These are phyloP conservation scores for Gnetum montanum DNA, from an alignment of 75 land plant species.

Conservation along the genomic window DNA sequence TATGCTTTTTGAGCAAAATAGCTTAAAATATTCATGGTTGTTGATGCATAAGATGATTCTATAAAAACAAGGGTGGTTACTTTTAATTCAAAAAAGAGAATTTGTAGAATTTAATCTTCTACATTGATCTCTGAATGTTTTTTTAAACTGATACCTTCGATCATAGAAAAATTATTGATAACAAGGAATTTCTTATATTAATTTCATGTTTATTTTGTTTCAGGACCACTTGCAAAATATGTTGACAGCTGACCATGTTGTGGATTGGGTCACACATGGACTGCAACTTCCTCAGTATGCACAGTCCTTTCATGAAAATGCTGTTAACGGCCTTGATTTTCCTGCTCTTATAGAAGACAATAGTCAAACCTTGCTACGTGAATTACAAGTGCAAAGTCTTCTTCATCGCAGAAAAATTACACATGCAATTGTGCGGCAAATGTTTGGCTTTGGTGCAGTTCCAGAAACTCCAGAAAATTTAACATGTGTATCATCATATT, in stretches of 20 bases:
- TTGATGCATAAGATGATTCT: too few species aligned
- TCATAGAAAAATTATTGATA: too few species aligned
- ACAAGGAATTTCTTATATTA: too few species aligned
- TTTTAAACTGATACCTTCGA: too few species aligned
- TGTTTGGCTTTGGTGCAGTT: conserved; percentile 22
- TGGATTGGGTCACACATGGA: conserved; percentile 32
- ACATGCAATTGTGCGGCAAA: conserved; percentile 22
- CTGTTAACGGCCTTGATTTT: conserved; percentile 31
- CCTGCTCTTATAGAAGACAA: conserved; percentile 28
- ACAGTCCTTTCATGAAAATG: conserved; percentile 26
- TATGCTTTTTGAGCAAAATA: too few species aligned
- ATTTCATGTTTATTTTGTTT: too few species aligned
- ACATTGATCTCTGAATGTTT: too few species aligned
- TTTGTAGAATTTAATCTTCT: too few species aligned
- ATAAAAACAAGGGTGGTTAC: too few species aligned
- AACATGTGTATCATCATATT: conserved; percentile 4
- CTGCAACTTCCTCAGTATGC: conserved; percentile 34
- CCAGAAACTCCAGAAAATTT: conserved; percentile 15
- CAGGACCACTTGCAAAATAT: conserved; percentile 38
- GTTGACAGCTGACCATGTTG: conserved; percentile 30
- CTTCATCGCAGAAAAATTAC: conserved; percentile 26
- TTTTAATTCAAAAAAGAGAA: too few species aligned
- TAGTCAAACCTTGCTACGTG: conserved; percentile 16
- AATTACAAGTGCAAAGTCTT: conserved; percentile 21
- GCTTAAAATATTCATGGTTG: too few species aligned